Conservation (phyloP, 108 stramenopile genomes). For the Fistulifera solaris region DNA sequence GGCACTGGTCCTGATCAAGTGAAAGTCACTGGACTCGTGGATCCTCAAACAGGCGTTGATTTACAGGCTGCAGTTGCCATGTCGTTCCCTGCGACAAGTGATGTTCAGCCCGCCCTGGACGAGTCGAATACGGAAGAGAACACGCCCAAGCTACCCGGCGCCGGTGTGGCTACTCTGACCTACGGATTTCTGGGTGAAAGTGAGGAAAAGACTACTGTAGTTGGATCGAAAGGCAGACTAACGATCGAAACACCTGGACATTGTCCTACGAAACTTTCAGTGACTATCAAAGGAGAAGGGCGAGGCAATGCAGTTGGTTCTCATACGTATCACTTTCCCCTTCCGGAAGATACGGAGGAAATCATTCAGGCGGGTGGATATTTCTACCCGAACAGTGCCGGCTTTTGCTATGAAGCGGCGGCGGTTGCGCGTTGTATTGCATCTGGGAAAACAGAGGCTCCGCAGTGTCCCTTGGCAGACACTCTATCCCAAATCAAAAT, state of each 20-base stretch:
- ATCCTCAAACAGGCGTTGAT: slow-evolving; percentile 47
- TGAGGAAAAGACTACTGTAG: slow-evolving; percentile 53
- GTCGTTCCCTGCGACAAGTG: slow-evolving; percentile 36
- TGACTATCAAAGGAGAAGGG: slow-evolving; percentile 35
- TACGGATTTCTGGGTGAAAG: slow-evolving; percentile 62
- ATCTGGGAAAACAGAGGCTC: slow-evolving; percentile 52
- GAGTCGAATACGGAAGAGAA: slow-evolving; percentile 7
- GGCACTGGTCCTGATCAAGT: slow-evolving; percentile 19
- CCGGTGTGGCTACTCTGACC: slow-evolving; percentile 42
- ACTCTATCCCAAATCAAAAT: slow-evolving; percentile 33
- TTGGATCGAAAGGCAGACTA: slow-evolving; percentile 70
- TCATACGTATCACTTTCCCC: slow-evolving; percentile 31
- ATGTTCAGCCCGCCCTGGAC: slow-evolving; percentile 15
- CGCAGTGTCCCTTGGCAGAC: slow-evolving; percentile 58
- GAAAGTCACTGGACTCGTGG: slow-evolving; percentile 48
- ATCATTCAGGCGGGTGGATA: slow-evolving; percentile 55
- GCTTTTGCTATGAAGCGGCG: slow-evolving; percentile 75
- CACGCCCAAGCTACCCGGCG: slow-evolving; percentile 45
- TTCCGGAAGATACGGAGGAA: slow-evolving; percentile 50
- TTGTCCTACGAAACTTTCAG: slow-evolving; percentile 57
- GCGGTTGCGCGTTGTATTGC: slow-evolving; percentile 74
- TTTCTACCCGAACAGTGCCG: slow-evolving; percentile 71
- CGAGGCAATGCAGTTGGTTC: slow-evolving; percentile 27
- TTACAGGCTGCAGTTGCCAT: slow-evolving; percentile 40
- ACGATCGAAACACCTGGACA: slow-evolving; percentile 61